Evolutionary conservation across 305 asterid genomes (phyloP), one percentile per base, ranked within the genome.

Genomic region (Fraxinus latifolia): DNA sequence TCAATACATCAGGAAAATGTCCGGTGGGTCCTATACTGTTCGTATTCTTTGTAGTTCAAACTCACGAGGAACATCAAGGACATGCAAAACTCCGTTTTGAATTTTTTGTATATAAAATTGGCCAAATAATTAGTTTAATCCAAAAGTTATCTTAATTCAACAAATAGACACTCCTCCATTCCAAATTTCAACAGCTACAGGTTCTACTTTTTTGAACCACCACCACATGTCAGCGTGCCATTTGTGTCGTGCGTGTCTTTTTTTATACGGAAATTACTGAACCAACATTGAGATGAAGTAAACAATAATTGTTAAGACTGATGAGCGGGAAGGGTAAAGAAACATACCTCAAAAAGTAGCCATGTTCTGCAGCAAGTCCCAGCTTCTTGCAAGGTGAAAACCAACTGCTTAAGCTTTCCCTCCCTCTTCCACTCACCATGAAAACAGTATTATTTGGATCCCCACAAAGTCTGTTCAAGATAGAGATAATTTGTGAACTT

Each of bases 321-420:
- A 77, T 12, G 36, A 76, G 78, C 31, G 70, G 83, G 84, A 67
- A 60, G 82, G 73, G 79, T 34, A 17, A 80, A 65, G 80, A 29
- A 86, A 27, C 85, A 65, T 68, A 92, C 99, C 98, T 93, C 83
- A 92, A 80, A 80, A 93, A 95, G 92, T 91, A 95, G 83, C 99
- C 99, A 86, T 95, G 99, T 87, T 95, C 99, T 2, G 99, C 99
- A 73, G 98, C 93, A 86, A 95, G 95, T 70, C 99, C 99, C 76
- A 95, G 86, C 74, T 87, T 90, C 83, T 82, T 89, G 90, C 99
- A 95, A 77, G 98, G 92, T 83, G 87, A 89, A 88, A 95, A 93
- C 98, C 98, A 93, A 53, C 71, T 84, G 88, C 92, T 89, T 84
- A 95, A 90, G 89, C 97, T 93, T 78, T 89, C 93, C 86, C 91